Base-by-base conservation (phyloP, 2,329 filamentous ascomycete genomes). In the Arthrobotrys entomopaga region DNA sequence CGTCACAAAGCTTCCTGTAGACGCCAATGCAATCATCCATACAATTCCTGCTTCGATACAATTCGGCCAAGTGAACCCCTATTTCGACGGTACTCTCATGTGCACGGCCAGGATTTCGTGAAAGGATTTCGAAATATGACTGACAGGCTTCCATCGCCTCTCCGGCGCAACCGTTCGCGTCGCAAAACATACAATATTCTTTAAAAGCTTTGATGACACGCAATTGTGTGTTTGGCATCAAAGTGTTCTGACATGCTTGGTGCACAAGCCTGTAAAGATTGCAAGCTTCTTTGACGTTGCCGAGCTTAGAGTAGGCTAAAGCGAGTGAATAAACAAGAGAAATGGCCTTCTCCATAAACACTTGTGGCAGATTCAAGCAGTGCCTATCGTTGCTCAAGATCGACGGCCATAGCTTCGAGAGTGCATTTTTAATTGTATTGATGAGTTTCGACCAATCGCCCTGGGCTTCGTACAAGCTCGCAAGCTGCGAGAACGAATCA, bases 401-500 rank as follows among this genome's bases (percentile, higher is more conserved):
- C 0, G 46, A 19, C 5, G 67, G 67, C 67, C 67, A 72, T 4
- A 49, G 40, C 4, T 20, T 49, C 7, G 34, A 26, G 22, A 72
- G 40, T 4, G 50, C 67, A 10, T 50, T 52, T 10, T 26, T 53
- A 7, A 42, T 58, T 2, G 54, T 34, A 4, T 54, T 59, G 2
- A 40, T 20, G 5, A 57, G 34, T 19, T 50, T 49, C 2, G 15
- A 10, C 60, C 60, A 72, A 2, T 72, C 48, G 6, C 26, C 38
- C 1, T 43, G 34, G 1, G 29, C 53, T 46, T 72, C 53, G 38
- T 72, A 72, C 11, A 65, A 65, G 5, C 16, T 15, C 0, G 52
- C 57, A 40, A 72, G 67, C 24, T 65, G 59, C 19, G 63, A 42
- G 48, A 72, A 72, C 15, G 67, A 29, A 26, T 72, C 67, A 3